A percentile compares a stretch with the other conserved stretches of the same genome.
These are phyloP conservation scores for Cladosporium halotolerans DNA, from an alignment of 2,329 filamentous ascomycete species.

Conservation along the genomic window DNA sequence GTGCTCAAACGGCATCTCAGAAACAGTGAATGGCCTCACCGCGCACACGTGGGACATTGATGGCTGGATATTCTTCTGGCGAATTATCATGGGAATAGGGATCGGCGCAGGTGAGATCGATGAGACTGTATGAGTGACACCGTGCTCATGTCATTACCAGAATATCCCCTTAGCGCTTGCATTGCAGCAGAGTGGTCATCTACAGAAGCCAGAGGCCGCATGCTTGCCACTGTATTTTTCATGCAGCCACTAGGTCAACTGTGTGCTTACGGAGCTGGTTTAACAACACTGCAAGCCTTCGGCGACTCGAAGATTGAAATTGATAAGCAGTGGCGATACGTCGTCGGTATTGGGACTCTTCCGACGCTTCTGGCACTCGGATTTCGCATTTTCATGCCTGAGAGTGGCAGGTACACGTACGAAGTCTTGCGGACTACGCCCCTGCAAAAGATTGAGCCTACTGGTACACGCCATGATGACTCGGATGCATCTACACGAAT, in stretches of 20 bases:
- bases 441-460: slow-evolving; percentile 22
- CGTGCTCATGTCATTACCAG: neutral
- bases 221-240: slow-evolving; percentile 37
- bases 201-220: slow-evolving; percentile 31
- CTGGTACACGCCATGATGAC: neutral
- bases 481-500: neutral
- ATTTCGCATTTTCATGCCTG: slow-evolving; percentile 37
- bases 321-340: slow-evolving; percentile 35
- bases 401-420: slow-evolving; percentile 33
- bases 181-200: slow-evolving; percentile 37
- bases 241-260: slow-evolving; percentile 39
- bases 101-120: slow-evolving; percentile 28
- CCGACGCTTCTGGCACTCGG: slow-evolving; percentile 32
- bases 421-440: slow-evolving; percentile 21
- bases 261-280: slow-evolving; percentile 17
- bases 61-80: slow-evolving; percentile 36
- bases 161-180: slow-evolving; percentile 32
- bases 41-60: slow-evolving; percentile 32
- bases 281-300: slow-evolving; percentile 17
- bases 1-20: slow-evolving; percentile 25
- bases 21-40: slow-evolving; percentile 19
- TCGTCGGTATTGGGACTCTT: slow-evolving; percentile 35
- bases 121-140: neutral
- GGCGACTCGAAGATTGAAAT: slow-evolving; percentile 27
- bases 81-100: slow-evolving; percentile 35